Base-by-base conservation (phyloP, 2,329 filamentous ascomycete genomes). In the Ophiostoma perfectum region DNA sequence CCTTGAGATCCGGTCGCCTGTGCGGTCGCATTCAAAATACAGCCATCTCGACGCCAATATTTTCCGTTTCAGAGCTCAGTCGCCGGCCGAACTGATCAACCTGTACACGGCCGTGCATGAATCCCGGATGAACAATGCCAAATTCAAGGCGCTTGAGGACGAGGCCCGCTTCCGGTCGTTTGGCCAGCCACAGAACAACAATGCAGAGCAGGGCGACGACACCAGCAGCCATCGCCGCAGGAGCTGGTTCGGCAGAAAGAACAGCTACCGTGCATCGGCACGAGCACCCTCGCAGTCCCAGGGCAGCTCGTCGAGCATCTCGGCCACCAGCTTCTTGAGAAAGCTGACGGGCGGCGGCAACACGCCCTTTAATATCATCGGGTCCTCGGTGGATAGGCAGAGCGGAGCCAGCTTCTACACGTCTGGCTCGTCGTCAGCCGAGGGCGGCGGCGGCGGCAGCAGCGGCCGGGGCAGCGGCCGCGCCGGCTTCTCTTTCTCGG, bases 1-100 rank as follows among this genome's bases (percentile, higher is more conserved):
- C 76, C 91, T 99, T 67, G 95, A 96, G 72, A 92, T 99, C 72
- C 90, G 93, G 65, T 97, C 94, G 6, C 92, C 92, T 1, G 90
- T 93, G 39, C 90, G 90, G 60, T 78, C 83, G 36, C 83, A 90
- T 71, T 93, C 90, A 5, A 86, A 87, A 73, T 84, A 97, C 68
- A 85, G 83, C 70, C 84, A 80, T 80, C 75, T 89, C 66, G 89
- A 88, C 14, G 83, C 83, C 44, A 83, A 81, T 74, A 95, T 96
- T 76, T 91, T 97, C 80, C 94, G 96, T 82, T 95, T 98, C 84
- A 90, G 95, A 58, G 92, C 92, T 64, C 83, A 89, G 58, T 91
- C 86, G 64, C 83, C 88, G 2, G 84, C 87, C 60, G 94, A 97
- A 71, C 96, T 93, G 75, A 88, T 90, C 72, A 84, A 86, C 47